These are phyloP conservation scores for Saccharomycopsis fodiens DNA, from an alignment of 805 yeast species.

Conservation along the genomic window DNA sequence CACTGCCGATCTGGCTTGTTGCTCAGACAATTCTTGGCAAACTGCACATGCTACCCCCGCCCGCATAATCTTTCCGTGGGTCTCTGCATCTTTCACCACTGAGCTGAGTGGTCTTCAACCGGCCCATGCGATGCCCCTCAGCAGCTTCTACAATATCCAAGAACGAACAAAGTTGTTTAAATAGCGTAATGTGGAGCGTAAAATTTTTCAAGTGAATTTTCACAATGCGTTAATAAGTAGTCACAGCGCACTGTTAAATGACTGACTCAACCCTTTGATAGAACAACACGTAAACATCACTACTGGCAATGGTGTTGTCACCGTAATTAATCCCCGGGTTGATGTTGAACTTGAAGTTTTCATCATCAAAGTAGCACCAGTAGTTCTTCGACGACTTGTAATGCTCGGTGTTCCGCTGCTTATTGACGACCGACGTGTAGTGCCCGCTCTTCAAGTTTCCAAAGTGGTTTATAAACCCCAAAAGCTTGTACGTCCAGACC, in stretches of 20 bases:
- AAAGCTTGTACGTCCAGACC: conserved; percentile 40
- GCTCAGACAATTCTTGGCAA: too few relatives aligned
- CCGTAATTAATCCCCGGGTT: conserved; percentile 39
- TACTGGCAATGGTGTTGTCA: conserved; percentile 36
- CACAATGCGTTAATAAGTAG: too few relatives aligned
- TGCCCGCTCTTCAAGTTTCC: conserved; percentile 72
- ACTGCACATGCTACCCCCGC: too few relatives aligned
- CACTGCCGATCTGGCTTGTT: too few relatives aligned
- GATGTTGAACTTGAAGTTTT: conserved; percentile 38
- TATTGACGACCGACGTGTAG: conserved; percentile 61
- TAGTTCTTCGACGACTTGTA: conserved; percentile 28
- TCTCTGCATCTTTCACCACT: too few relatives aligned
- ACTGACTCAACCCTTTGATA: conserved; percentile 35
- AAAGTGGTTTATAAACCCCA: conserved; percentile 61
- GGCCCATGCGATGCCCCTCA: too few relatives aligned
- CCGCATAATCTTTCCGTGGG: too few relatives aligned
- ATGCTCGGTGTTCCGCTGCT: conserved; percentile 26
- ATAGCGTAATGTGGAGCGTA: too few relatives aligned
- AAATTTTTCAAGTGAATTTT: too few relatives aligned
- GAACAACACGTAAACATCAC: conserved; percentile 63
- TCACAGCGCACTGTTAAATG: conserved; percentile 9
- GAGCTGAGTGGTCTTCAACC: too few relatives aligned
- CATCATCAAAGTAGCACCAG: conserved; percentile 79
- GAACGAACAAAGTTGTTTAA: too few relatives aligned
- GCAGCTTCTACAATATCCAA: too few relatives aligned